These are phyloP conservation scores for Hymenoscyphus fraxineus DNA, from an alignment of 2,329 filamentous ascomycete genomes.

Conservation along the genomic window DNA sequence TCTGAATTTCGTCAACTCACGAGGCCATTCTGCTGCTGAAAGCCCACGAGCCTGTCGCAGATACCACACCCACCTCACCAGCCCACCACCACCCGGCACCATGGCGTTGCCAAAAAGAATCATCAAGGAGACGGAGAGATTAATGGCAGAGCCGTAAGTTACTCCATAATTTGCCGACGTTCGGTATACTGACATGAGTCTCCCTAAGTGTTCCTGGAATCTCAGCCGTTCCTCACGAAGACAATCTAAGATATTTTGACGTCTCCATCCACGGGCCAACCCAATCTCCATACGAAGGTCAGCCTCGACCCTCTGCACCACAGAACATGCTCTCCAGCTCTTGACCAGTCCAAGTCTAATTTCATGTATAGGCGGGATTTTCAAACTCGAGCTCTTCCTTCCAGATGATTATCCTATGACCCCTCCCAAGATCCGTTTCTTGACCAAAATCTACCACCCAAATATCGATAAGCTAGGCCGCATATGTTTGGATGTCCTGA, in stretches of 20 bases:
- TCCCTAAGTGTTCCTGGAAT: constrained; percentile 81
- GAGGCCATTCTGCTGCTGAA: neutral
- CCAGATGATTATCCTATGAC: constrained; percentile 99
- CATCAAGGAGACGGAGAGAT: constrained; percentile 95
- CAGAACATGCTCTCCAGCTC: neutral
- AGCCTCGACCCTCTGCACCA: constrained; percentile 21
- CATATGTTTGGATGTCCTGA: constrained; percentile 94
- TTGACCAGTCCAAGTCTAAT: neutral
- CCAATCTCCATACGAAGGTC: constrained; percentile 93
- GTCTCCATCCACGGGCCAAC: constrained; percentile 91
- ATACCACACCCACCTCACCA: neutral
- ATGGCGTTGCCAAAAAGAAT: constrained; percentile 92
- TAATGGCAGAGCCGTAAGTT: constrained; percentile 91
- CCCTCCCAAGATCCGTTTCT: constrained; percentile 94
- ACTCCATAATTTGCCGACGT: neutral
- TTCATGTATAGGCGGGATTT: constrained; percentile 57
- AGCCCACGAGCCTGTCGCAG: neutral
- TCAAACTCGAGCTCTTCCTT: constrained; percentile 95
- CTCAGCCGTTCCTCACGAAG: constrained; percentile 90
- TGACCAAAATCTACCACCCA: constrained; percentile 98
- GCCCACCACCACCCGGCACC: neutral
- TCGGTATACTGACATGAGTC: constrained; percentile 11
- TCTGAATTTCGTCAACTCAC: neutral
- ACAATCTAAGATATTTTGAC: constrained; percentile 97
- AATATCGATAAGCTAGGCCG: constrained; percentile 97